A percentile compares a stretch with the other conserved stretches of the same genome.
phyloP scores from a whole-genome alignment of 2,329 filamentous ascomycete genomes.

The Phyllosticta citrichinensis region DNA sequence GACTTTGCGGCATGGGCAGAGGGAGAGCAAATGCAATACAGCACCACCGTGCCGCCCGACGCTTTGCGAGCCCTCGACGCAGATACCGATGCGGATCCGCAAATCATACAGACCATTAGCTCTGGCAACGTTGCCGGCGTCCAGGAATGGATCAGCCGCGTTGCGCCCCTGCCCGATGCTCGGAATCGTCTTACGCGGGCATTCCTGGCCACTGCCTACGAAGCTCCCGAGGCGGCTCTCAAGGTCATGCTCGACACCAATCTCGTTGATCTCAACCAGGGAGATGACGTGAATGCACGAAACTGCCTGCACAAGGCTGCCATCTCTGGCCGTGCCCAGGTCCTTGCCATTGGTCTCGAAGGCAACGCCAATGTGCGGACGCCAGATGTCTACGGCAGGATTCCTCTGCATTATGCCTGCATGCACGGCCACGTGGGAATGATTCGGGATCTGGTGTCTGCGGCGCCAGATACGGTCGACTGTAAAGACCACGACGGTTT shows the following conservation, averaged over 20 bases:
- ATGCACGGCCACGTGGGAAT: slow-evolving; percentile 86
- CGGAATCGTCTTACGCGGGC: slow-evolving; percentile 76
- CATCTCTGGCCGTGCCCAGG: slow-evolving; percentile 76
- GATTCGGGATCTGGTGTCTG: slow-evolving; percentile 61
- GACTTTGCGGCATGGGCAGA: slow-evolving; percentile 96
- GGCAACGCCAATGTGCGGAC: slow-evolving; percentile 66
- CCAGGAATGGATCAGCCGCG: slow-evolving; percentile 68
- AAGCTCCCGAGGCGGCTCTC: slow-evolving; percentile 69
- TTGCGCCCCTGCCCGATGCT: slow-evolving; percentile 51
- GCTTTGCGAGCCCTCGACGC: slow-evolving; percentile 41
- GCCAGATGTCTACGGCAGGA: slow-evolving; percentile 86
- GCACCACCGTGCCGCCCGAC: slow-evolving; percentile 17
- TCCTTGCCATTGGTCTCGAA: slow-evolving; percentile 65
- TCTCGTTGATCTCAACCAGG: slow-evolving; percentile 79
- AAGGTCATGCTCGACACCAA: slow-evolving; percentile 68
- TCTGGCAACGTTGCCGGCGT: slow-evolving; percentile 69
- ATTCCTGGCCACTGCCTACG: slow-evolving; percentile 81
- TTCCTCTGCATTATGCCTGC: slow-evolving; percentile 90
- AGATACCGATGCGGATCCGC: slow-evolving; percentile 79
- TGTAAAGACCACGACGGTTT: slow-evolving; percentile 94
- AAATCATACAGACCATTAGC: slow-evolving; percentile 79
- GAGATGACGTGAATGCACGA: slow-evolving; percentile 95
- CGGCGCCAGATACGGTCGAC: slow-evolving; percentile 67
- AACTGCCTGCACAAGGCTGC: slow-evolving; percentile 96
- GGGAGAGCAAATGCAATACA: slow-evolving; percentile 76